Conservation (phyloP, 352 stramenopile genomes). For the Phytophthora citrophthora region DNA sequence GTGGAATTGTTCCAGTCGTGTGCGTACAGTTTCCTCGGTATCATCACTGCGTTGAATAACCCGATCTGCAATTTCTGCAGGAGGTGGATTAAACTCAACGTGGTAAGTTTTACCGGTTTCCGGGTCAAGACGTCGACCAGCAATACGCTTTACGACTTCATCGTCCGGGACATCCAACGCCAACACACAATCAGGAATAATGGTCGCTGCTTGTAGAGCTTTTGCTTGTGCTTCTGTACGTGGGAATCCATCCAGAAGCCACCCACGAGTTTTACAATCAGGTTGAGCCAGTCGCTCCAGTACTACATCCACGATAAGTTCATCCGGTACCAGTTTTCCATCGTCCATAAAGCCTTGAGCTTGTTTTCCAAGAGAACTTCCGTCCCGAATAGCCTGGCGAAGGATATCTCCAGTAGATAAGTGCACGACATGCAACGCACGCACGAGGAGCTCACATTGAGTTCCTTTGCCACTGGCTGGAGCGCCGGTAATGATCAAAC, state of each 20-base stretch:
- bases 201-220: conserved; percentile 59
- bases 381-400: conserved; percentile 82
- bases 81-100: conserved; percentile 83
- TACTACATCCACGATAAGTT: conserved; percentile 95
- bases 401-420: conserved; percentile 96
- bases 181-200: conserved; percentile 93
- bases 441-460: conserved; percentile 94
- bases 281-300: conserved; percentile 77
- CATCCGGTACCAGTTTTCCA: conserved; percentile 93
- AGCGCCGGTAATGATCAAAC: conserved; percentile 92
- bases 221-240: conserved; percentile 87
- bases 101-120: conserved; percentile 94
- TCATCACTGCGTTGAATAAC: conserved; percentile 83
- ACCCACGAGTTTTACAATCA: conserved; percentile 78
- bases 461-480: conserved; percentile 96
- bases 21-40: conserved; percentile 89
- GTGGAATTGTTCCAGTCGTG: conserved; percentile 89
- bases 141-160: conserved; percentile 94
- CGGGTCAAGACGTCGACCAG: conserved; percentile 91
- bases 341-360: conserved; percentile 94
- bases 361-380: conserved; percentile 62
- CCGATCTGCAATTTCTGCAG: conserved; percentile 63
- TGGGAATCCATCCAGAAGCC: conserved; percentile 97
- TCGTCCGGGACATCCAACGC: conserved; percentile 95
- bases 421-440: conserved; percentile 93